Evolutionary conservation across 331 rosid species (phyloP).

Genomic region (Arachis monticola): DNA sequence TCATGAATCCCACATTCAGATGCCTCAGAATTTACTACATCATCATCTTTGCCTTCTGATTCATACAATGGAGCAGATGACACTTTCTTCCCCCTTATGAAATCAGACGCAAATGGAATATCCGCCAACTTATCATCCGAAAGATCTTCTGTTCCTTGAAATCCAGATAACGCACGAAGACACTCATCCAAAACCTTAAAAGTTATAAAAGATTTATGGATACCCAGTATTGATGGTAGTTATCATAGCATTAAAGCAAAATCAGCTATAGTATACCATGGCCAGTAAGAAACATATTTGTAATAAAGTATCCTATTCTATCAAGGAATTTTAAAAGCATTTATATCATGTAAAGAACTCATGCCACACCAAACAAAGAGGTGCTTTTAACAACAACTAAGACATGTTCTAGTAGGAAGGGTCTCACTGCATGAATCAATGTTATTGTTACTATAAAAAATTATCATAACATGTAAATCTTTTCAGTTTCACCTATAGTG

Average conservation of each 20-base stretch:
- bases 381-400: background rate
- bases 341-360: background rate
- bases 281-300: background rate
- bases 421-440: too few species aligned
- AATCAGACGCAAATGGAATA: conserved; percentile 86
- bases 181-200: conserved; percentile 87
- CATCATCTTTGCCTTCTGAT: conserved; percentile 47
- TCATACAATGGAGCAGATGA: conserved; percentile 92
- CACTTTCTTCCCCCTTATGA: conserved; percentile 81
- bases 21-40: conserved; percentile 41
- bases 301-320: background rate
- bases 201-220: background rate
- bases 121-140: conserved; percentile 73
- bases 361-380: background rate
- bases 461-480: too few species aligned
- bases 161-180: conserved; percentile 91
- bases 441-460: too few species aligned
- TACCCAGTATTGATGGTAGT: background rate
- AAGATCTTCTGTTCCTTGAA: conserved; percentile 94
- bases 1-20: conserved; percentile 63
- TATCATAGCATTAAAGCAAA: background rate
- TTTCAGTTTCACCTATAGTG: too few species aligned
- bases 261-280: background rate
- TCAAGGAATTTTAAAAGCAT: background rate
- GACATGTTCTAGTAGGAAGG: too few species aligned